phyloP scores from a whole-genome alignment of 805 yeast genomes.

The Starmerella asiatica region DNA sequence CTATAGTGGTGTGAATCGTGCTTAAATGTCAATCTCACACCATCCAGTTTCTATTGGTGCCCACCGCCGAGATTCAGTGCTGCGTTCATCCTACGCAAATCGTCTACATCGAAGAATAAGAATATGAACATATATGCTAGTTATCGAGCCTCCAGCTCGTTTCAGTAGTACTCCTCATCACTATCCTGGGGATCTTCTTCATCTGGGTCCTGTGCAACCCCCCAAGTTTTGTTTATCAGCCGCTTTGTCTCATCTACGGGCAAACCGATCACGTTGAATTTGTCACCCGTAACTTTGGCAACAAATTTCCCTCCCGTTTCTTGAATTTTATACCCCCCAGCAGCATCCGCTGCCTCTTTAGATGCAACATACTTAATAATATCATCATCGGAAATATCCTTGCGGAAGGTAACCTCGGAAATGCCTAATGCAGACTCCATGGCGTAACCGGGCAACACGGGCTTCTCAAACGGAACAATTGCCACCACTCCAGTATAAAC shows the following conservation, averaged over 20 bases:
- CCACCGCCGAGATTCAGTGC: too few relatives aligned
- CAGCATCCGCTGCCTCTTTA: slow-evolving; percentile 67
- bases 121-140: too few relatives aligned
- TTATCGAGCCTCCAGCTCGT: too few relatives aligned
- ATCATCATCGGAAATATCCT: slow-evolving; percentile 38
- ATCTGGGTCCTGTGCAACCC: slow-evolving; percentile 21
- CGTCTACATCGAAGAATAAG: too few relatives aligned
- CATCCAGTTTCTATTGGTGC: too few relatives aligned
- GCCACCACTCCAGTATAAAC: slow-evolving; percentile 46
- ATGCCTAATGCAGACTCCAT: slow-evolving; percentile 32
- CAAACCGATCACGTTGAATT: slow-evolving; percentile 73
- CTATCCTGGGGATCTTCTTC: slow-evolving; percentile 10
- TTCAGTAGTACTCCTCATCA: slow-evolving; percentile 12
- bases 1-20: too few relatives aligned
- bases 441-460: slow-evolving; percentile 32
- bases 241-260: slow-evolving; percentile 51
- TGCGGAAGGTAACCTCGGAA: slow-evolving; percentile 30
- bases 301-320: slow-evolving; percentile 47
- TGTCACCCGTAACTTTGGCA: slow-evolving; percentile 59
- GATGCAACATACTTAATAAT: slow-evolving; percentile 49
- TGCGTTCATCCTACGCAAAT: too few relatives aligned
- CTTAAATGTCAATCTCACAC: too few relatives aligned
- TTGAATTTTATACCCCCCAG: slow-evolving; percentile 88
- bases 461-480: slow-evolving; percentile 31
- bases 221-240: slow-evolving; percentile 29